Percentiles rank a stretch among this genome's conserved stretches.
phyloP scores from a whole-genome alignment of 1,284 basidiomycete species.

The Leccinum olivaceoglutinosum region DNA sequence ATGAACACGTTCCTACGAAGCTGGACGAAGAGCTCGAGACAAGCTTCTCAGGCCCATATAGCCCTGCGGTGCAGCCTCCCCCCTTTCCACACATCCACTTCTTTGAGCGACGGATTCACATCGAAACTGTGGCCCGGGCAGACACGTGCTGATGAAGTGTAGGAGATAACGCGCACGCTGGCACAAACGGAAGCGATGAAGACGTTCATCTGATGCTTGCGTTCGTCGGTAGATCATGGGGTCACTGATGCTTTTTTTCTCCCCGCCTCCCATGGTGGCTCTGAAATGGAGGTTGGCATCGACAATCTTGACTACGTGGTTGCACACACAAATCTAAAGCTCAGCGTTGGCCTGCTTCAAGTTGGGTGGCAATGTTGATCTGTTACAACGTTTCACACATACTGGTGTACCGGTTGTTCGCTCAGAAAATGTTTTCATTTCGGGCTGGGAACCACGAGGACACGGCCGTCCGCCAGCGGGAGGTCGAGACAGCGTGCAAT shows the following conservation, averaged over 20 bases:
- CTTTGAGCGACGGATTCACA: constrained; percentile 40
- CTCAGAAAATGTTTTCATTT: too few relatives aligned
- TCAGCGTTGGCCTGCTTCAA: constrained; percentile 2
- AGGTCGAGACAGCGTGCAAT: constrained; percentile 45
- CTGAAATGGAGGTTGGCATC: constrained; percentile 50
- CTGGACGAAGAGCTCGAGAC: constrained; percentile 42
- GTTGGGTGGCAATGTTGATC: not conserved
- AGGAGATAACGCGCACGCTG: constrained; percentile 43
- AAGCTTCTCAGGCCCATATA: constrained; percentile 59
- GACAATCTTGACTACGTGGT: constrained; percentile 34
- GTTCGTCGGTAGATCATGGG: constrained; percentile 46
- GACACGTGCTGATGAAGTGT: constrained; percentile 55
- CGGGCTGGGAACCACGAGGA: constrained; percentile 25
- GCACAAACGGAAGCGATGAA: constrained; percentile 35
- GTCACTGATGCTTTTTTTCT: constrained; percentile 38
- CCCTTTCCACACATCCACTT: constrained; percentile 39
- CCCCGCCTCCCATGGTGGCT: constrained; percentile 59
- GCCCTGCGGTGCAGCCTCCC: constrained; percentile 41
- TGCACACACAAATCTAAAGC: constrained; percentile 22
- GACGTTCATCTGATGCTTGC: constrained; percentile 44
- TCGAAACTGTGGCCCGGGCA: constrained; percentile 37
- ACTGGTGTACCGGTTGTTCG: not conserved
- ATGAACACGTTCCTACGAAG: constrained; percentile 32
- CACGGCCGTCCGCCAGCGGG: constrained; percentile 33
- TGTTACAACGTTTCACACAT: constrained; percentile 18